These are phyloP conservation scores for Backusella sp. DNA, from an alignment of 192 early-diverging fungal species.

Conservation along the genomic window DNA sequence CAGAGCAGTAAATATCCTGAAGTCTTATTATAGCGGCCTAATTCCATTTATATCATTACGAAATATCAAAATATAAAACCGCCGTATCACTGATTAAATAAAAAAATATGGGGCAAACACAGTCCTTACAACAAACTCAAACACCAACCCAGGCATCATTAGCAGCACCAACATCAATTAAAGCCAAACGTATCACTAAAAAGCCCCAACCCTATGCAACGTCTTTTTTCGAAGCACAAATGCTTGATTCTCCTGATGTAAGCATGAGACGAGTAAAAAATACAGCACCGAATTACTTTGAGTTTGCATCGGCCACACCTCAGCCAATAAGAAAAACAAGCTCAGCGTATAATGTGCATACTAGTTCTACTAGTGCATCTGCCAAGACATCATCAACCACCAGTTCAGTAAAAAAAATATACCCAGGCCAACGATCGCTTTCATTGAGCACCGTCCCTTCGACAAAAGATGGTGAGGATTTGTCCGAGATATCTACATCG, in stretches of 20 bases:
- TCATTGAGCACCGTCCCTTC: neutral
- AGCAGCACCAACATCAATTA: neutral
- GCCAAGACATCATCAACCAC: neutral
- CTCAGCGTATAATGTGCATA: neutral
- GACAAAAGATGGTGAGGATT: neutral
- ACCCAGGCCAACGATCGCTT: neutral
- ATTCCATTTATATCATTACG: neutral
- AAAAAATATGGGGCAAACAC: constrained; percentile 1
- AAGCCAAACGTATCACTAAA: neutral
- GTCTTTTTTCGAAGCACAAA: neutral
- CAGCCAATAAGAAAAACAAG: neutral
- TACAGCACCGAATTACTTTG: neutral
- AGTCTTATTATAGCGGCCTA: neutral
- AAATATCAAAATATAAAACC: neutral
- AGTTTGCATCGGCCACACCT: neutral
- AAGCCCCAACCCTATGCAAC: neutral
- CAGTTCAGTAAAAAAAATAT: neutral
- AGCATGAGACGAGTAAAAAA: neutral
- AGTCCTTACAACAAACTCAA: neutral
- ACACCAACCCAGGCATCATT: neutral
- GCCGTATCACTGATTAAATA: neutral
- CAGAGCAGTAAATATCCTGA: neutral
- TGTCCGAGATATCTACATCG: neutral
- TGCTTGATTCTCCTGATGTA: neutral
- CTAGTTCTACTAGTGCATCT: neutral